These are phyloP conservation scores for Talaromyces piceae DNA, from an alignment of 2,329 filamentous ascomycete genomes.

Conservation along the genomic window DNA sequence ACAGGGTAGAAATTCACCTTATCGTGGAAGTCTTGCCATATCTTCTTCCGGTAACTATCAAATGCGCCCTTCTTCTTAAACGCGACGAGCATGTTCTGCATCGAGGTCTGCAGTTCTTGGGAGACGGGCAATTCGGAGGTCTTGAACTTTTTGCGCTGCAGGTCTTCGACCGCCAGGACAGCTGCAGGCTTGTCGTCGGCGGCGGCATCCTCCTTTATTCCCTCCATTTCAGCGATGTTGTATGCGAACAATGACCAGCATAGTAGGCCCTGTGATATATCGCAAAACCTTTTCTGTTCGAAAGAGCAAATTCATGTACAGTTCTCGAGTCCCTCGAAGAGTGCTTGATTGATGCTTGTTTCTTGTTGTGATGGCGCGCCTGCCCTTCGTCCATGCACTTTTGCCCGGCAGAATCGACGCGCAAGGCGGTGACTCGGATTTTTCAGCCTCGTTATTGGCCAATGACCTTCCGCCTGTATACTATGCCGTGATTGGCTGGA, in stretches of 20 bases:
- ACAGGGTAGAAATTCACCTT: slow-evolving; percentile 44
- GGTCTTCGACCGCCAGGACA: slow-evolving; percentile 23
- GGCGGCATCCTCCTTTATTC: slow-evolving; percentile 14
- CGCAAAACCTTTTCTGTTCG: not conserved
- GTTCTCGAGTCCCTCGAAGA: too few relatives aligned
- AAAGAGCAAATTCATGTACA: not conserved
- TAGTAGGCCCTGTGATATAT: not conserved
- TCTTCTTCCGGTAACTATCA: slow-evolving; percentile 53
- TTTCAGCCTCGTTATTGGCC: slow-evolving; percentile 3
- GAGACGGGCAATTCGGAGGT: slow-evolving; percentile 55
- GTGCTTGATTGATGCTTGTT: too few relatives aligned
- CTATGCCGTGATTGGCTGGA: not conserved
- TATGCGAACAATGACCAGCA: slow-evolving; percentile 1
- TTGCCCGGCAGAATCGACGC: slow-evolving; percentile 9
- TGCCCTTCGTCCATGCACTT: not conserved
- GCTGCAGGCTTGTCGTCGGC: slow-evolving; percentile 19
- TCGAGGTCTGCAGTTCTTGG: slow-evolving; percentile 49
- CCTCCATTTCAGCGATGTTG: not conserved
- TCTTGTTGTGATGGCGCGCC: too few relatives aligned
- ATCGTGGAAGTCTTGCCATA: slow-evolving; percentile 52
- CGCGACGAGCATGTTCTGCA: slow-evolving; percentile 54
- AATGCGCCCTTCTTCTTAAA: slow-evolving; percentile 63
- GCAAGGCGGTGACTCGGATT: slow-evolving; percentile 4
- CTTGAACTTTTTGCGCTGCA: slow-evolving; percentile 46
- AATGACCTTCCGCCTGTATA: not conserved